Evolutionary conservation across 2,329 filamentous ascomycete species (phyloP).

Genomic region (Reticulascus tulasneorum): DNA sequence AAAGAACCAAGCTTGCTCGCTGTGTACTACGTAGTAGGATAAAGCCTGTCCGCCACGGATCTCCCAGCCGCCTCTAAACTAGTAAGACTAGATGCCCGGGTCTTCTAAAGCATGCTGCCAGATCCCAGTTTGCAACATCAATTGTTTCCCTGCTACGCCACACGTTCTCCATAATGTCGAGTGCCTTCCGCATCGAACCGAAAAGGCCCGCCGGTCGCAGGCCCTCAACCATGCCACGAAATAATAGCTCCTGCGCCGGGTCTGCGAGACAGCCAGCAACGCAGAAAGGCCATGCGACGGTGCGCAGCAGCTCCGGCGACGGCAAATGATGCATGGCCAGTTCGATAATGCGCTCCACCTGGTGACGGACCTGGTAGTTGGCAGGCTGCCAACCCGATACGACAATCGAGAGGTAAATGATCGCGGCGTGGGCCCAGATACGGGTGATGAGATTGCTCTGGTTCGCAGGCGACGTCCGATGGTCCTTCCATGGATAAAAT

Average conservation of each 20-base stretch:
- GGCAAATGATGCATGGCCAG: slow-evolving; percentile 30
- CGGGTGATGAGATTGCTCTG: slow-evolving; percentile 19
- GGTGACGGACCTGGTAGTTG: slow-evolving; percentile 32
- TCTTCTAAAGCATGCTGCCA: slow-evolving; percentile 38
- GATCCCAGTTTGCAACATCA: slow-evolving; percentile 39
- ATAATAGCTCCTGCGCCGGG: slow-evolving; percentile 35
- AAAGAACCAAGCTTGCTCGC: too few relatives aligned
- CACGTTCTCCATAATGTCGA: slow-evolving; percentile 41
- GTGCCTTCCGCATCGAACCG: slow-evolving; percentile 39
- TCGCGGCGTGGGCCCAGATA: slow-evolving; percentile 45
- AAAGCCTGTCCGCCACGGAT: too few relatives aligned
- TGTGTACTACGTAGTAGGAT: too few relatives aligned
- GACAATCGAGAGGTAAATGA: slow-evolving; percentile 45
- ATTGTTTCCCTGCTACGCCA: slow-evolving; percentile 36
- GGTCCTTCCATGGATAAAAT: too few relatives aligned
- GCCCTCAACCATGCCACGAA: slow-evolving; percentile 33
- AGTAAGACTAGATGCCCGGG: slow-evolving; percentile 35
- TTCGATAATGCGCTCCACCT: slow-evolving; percentile 25
- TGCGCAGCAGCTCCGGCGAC: slow-evolving; percentile 31
- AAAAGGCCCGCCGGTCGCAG: slow-evolving; percentile 41
- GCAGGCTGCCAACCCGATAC: slow-evolving; percentile 48
- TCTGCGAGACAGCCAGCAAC: slow-evolving; percentile 36
- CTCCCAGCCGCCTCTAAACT: too few relatives aligned
- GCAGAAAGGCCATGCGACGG: slow-evolving; percentile 37
- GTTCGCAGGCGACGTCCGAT: too few relatives aligned